Evolutionary conservation across 805 yeast species (phyloP), one percentile per base, ranked within the genome.

Genomic region (Zygotorulaspora sp.): DNA sequence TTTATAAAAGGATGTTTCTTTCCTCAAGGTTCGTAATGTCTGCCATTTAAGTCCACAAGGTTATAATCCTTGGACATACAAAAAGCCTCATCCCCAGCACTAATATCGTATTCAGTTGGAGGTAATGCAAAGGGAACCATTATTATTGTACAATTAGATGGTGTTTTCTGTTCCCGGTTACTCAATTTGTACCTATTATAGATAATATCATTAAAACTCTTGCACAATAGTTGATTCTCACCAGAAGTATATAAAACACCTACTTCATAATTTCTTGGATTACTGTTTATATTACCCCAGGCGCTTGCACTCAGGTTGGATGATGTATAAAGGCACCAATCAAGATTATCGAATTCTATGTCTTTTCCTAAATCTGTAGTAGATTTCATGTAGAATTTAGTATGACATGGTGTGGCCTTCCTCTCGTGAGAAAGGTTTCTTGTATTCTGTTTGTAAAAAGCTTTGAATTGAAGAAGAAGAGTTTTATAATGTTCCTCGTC

Each of bases 261-360:
- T 1, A 70, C 68, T 51, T 79, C 85, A 55, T 65, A 78, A 67
- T 75, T 54, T 8, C 57, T 50, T n/a, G 68, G 65, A 10, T 44
- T 32, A 10, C 45, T 20, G 26, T 55, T 48, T 11, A 65, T 62
- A 4, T 54, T 61, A 0, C 95, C 95, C 95, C 95, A 86, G 1
- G 95, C 95, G 43, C 77, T 82, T 38, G 75, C 75, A 21, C 89
- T 80, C 27, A 84, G 52, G 52, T 86, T 86, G 21, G 86, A 83
- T 32, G 88, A 80, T 0, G 92, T 83, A 53, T 83, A 66, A 5
- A 83, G 56, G 13, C 79, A 71, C 94, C 95, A 86, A 35, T 74
- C 71, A 4, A 83, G 54, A 2, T 40, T 28, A 4, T 35, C 26
- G 22, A 53, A 50, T 3, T 40, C 34, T 3, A 24, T 8, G 23